Base-by-base conservation (phyloP, 805 yeast genomes). In the Teunomyces kruisii region DNA sequence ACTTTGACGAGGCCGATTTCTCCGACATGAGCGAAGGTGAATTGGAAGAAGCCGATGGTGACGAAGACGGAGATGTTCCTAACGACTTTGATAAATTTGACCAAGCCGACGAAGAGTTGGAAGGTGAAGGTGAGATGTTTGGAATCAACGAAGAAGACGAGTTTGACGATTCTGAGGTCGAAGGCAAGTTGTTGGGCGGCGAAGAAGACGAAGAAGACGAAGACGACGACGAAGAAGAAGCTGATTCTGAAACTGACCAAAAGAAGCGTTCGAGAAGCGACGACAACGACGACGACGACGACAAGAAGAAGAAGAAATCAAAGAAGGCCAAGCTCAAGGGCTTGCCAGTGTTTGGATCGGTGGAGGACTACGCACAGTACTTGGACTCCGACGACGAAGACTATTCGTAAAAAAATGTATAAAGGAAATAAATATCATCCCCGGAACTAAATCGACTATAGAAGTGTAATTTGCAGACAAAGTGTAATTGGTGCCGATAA, bases 261-360 rank as follows among this genome's bases (percentile, higher is more conserved):
- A 56, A 41, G 46, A 64, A 52, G 44, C 58, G 59, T 44, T 48
- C 52, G 19, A 59, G 54, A 47, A 52, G 59, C 12, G 46, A 43
- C 19, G 57, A 65, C 45, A 66, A 68, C 33, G 64, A 48, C 40
- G 57, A 64, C 46, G 67, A 68, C 35, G 64, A 48, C 41, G 57
- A 43, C 47, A 60, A 55, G 44, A 26, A 26, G 17, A 15, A 8
- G 15, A 57, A 57, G 49, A 72, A 68, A 51, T 54, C 74, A 14
- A 81, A 78, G 71, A 80, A 74, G 59, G 66, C 72, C 38, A 83
- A 79, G 62, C 68, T 86, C 57, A 83, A 79, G 58, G 80, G 76
- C 39, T 70, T 91, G 48, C 97, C 97, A 16, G 74, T 82, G 15
- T 91, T 89, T 70, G 97, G 96, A 1, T 83, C 90, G 38, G 96